phyloP scores from a whole-genome alignment of 1,139 yeast genomes.

The Lizanozyma gosingica region DNA sequence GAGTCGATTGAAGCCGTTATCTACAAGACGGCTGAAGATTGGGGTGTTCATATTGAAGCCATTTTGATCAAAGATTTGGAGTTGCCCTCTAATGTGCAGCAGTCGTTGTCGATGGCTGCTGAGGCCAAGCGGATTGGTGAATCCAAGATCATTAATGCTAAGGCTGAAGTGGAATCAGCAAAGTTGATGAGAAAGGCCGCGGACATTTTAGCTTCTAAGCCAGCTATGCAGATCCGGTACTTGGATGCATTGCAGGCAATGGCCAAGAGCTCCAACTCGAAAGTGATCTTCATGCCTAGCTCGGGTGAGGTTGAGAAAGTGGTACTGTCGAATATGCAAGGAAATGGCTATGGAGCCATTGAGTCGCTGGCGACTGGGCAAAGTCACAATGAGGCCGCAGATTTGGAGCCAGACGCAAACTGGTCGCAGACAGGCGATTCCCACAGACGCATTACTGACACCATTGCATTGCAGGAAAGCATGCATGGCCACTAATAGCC shows the following conservation, averaged over 20 bases:
- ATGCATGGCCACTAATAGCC: slow-evolving; percentile 4
- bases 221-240: slow-evolving; percentile 75
- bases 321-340: slow-evolving; percentile 10
- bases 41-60: slow-evolving; percentile 70
- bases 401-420: slow-evolving; percentile 12
- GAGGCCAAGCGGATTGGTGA: slow-evolving; percentile 74
- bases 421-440: slow-evolving; percentile 7
- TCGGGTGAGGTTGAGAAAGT: slow-evolving; percentile 33
- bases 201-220: slow-evolving; percentile 64
- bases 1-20: slow-evolving; percentile 55
- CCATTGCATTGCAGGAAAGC: slow-evolving; percentile 14
- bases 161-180: slow-evolving; percentile 71
- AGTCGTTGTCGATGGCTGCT: slow-evolving; percentile 65
- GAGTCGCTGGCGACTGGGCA: slow-evolving; percentile 2
- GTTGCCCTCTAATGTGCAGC: slow-evolving; percentile 49
- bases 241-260: slow-evolving; percentile 73
- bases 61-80: slow-evolving; percentile 62
- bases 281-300: slow-evolving; percentile 70
- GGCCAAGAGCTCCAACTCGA: slow-evolving; percentile 54
- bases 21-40: slow-evolving; percentile 52
- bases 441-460: slow-evolving; percentile 8
- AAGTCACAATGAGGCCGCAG: slow-evolving; percentile 5
- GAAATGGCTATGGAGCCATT: slow-evolving; percentile 1
- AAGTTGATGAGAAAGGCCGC: slow-evolving; percentile 75
- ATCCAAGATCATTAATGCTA: slow-evolving; percentile 66